Evolutionary conservation across 176 grass and related monocot species (phyloP).

Genomic region (Panicum miliaceum): DNA sequence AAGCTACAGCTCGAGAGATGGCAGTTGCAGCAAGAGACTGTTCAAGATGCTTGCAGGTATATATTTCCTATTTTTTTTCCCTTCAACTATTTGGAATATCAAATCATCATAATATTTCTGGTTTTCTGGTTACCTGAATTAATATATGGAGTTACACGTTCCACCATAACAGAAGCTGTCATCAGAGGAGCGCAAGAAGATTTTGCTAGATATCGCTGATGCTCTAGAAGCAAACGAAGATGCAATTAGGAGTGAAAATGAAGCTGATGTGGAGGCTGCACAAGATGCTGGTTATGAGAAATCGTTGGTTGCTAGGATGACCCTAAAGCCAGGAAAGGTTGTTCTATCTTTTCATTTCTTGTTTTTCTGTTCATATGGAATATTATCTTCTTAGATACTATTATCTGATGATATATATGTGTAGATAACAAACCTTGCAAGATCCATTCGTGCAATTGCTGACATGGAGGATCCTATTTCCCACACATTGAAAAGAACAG

Average conservation of each 20-base stretch:
- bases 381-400: background rate
- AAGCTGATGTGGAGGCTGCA: conserved; percentile 72
- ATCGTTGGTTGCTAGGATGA: conserved; percentile 90
- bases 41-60: conserved; percentile 79
- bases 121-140: background rate
- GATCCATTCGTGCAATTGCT: conserved; percentile 79
- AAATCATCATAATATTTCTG: background rate
- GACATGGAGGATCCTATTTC: conserved; percentile 94
- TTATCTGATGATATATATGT: conserved; percentile 17
- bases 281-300: conserved; percentile 78
- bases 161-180: conserved; percentile 62
- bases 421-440: conserved; percentile 85
- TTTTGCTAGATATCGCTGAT: conserved; percentile 91
- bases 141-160: conserved; percentile 32
- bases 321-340: conserved; percentile 86
- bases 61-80: background rate
- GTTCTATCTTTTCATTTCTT: background rate
- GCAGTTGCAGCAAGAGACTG: conserved; percentile 92
- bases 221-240: conserved; percentile 81
- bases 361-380: background rate
- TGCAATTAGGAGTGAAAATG: conserved; percentile 81
- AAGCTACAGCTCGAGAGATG: conserved; percentile 69
- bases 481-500: conserved; percentile 88
- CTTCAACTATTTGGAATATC: background rate
- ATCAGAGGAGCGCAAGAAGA: conserved; percentile 90